These are phyloP conservation scores for Potentilla sterilis DNA, from an alignment of 306 rosid genomes.

Conservation along the genomic window DNA sequence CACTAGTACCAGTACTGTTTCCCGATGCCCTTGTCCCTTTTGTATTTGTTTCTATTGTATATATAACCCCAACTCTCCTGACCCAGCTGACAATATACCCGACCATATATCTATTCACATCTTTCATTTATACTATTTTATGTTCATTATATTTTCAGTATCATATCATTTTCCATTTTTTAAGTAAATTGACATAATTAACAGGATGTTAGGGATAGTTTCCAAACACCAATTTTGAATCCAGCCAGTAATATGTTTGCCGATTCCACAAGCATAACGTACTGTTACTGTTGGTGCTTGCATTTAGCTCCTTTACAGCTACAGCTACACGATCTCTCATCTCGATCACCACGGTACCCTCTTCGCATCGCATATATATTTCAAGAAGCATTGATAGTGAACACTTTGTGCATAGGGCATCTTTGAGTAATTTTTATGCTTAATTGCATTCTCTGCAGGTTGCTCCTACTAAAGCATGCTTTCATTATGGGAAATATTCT, in stretches of 20 bases:
- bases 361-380: not conserved
- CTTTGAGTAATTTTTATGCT: not conserved
- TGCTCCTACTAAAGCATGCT: not conserved
- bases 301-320: not conserved
- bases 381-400: not conserved
- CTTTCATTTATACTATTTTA: constrained; percentile 1
- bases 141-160: not conserved
- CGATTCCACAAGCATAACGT: not conserved
- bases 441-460: not conserved
- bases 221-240: not conserved
- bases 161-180: not conserved
- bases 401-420: not conserved
- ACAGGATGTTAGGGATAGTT: not conserved
- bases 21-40: constrained; percentile 59
- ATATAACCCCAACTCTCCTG: constrained; percentile 18
- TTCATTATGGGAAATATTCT: not conserved
- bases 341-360: not conserved
- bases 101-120: constrained; percentile 14
- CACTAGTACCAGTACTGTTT: constrained; percentile 14
- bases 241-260: not conserved
- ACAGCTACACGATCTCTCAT: not conserved
- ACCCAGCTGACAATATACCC: constrained; percentile 20
- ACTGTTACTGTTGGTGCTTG: not conserved
- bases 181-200: not conserved
- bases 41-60: constrained; percentile 44